Evolutionary conservation across 2,329 filamentous ascomycete genomes (phyloP).

Genomic region (Chrysoporthe austroafricana): DNA sequence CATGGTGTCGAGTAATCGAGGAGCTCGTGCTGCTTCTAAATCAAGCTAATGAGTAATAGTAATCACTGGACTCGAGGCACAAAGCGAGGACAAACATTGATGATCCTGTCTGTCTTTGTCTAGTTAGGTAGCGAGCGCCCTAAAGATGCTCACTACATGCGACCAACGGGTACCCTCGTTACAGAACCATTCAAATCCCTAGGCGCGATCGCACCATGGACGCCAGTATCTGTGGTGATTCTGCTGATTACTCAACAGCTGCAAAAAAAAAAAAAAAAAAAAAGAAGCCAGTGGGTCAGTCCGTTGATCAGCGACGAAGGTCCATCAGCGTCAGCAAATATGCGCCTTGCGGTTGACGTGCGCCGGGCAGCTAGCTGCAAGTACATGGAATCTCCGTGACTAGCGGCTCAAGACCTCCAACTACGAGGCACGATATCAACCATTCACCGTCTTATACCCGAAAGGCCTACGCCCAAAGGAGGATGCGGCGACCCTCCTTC

Average conservation of each 20-base stretch:
- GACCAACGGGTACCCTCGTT: no score
- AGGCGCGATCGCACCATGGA: background rate
- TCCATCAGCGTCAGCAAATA: background rate
- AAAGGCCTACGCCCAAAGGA: constrained; percentile 11
- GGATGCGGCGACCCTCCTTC: background rate
- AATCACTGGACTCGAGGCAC: background rate
- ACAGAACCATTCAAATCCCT: background rate
- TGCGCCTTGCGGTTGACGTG: background rate
- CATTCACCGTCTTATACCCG: constrained; percentile 13
- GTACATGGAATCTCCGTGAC: background rate
- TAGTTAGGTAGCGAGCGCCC: background rate
- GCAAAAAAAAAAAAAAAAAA: no score
- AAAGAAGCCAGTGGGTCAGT: no score
- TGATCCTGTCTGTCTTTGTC: background rate
- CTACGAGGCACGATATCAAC: background rate
- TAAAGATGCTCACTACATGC: no score
- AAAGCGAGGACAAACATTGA: background rate
- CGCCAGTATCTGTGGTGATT: background rate
- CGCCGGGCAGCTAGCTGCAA: background rate
- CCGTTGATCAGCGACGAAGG: no score
- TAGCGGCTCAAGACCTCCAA: background rate
- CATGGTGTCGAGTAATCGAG: background rate
- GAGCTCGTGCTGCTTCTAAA: background rate
- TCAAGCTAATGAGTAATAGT: background rate
- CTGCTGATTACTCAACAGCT: background rate